Evolutionary conservation across 306 rosid genomes (phyloP), one percentile per base, ranked within the genome.

Genomic region (Malus sylvestris): DNA sequence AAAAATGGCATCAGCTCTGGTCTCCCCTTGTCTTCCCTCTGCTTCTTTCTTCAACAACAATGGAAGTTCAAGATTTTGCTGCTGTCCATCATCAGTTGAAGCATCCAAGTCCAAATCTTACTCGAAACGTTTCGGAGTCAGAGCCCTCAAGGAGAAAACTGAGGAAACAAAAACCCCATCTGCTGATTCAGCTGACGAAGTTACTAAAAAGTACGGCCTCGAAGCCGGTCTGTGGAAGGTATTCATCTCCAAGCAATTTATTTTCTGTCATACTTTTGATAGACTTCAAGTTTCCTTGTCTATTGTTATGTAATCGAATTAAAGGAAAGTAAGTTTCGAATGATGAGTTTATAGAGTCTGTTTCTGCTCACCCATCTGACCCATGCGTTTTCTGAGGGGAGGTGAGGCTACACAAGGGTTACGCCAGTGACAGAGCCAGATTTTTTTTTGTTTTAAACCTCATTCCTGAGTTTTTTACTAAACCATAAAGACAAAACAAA

Each of bases 181-280:
- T 46, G 23, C 71, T 46, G 55, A 42, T 84, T 86, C 93, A 58
- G 85, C 91, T 13, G 98, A 94, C 16, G 96, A 91, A 59, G 79
- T 94, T 53, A 86, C 98, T 15, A 84, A 87, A 74, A 94, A 94
- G 76, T 94, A 87, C 73, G 98, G 97, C 53, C 97, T 94, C 71
- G 97, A 94, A 83, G 96, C 91, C 84, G 98, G 93, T 73, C 90
- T 94, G 11, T 94, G 96, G 98, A 89, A 91, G 97, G 98, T 94
- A 72, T 82, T 75, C 77, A 29, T 74, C 18, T 14, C 9, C 11
- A 33, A 32, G 2, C 25, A 33, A n/a, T 10, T 61, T 4, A 19
- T 1, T 63, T 63, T 63, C 66, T 60, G 9, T 57, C 14, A 4
- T 8, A 57, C 62, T 57, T 57, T n/a, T 60, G 42, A 7, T 38